Conservation (phyloP, 768 basidiomycete genomes). For the Xerocomellus dryophilus region DNA sequence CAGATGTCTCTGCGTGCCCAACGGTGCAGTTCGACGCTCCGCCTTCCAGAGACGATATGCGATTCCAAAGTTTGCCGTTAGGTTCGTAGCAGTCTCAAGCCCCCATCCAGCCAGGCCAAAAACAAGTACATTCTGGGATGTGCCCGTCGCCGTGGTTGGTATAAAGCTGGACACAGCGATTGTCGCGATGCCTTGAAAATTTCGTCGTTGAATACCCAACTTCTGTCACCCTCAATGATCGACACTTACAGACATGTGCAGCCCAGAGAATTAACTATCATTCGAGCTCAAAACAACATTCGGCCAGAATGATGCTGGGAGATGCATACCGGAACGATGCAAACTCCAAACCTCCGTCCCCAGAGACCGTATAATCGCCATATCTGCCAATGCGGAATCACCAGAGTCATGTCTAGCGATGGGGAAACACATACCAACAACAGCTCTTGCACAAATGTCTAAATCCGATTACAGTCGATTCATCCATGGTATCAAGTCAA, state of each 20-base stretch:
- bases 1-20: conserved; percentile 3
- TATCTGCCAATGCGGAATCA: conserved; percentile 11
- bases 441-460: too few species aligned
- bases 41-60: conserved; percentile 18
- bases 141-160: conserved; percentile 3
- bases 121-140: background rate
- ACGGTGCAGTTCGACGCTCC: background rate
- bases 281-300: background rate
- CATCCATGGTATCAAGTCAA: background rate
- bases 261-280: conserved; percentile 14
- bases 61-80: conserved; percentile 17
- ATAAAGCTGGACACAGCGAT: conserved; percentile 19
- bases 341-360: conserved; percentile 7
- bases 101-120: conserved; percentile 20
- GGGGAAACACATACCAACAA: too few species aligned
- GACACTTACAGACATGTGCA: conserved; percentile 17
- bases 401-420: background rate
- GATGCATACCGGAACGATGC: conserved; percentile 13
- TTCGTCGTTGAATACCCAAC: background rate
- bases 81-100: conserved; percentile 16
- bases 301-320: background rate
- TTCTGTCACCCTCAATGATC: background rate
- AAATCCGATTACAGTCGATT: too few species aligned
- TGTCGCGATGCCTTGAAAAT: conserved; percentile 10
- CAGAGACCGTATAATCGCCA: conserved; percentile 24